A percentile compares a stretch with the other conserved stretches of the same genome.
Evolutionary conservation across 768 basidiomycete genomes (phyloP).

Genomic region (Trametes punicea): DNA sequence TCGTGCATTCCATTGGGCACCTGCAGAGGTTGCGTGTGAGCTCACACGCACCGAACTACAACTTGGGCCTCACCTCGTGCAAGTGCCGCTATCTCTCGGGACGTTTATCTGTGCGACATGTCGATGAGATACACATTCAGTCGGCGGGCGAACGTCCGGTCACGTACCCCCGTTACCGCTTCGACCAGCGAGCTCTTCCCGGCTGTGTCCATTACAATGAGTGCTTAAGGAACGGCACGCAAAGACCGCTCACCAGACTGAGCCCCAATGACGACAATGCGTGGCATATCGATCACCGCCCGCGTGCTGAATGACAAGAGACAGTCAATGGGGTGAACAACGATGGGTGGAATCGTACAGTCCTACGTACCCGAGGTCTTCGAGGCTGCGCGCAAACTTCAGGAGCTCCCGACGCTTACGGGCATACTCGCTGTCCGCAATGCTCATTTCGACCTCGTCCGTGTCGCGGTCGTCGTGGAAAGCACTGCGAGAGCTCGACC

Average conservation of each 20-base stretch:
- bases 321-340: background rate
- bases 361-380: slow-evolving; percentile 37
- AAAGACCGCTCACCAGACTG: slow-evolving; percentile 44
- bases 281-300: slow-evolving; percentile 43
- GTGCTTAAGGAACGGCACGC: background rate
- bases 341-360: background rate
- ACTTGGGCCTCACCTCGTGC: slow-evolving; percentile 41
- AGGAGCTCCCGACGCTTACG: slow-evolving; percentile 38
- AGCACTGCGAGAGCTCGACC: background rate
- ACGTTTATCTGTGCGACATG: slow-evolving; percentile 46
- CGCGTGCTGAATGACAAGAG: slow-evolving; percentile 32
- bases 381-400: slow-evolving; percentile 37
- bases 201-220: slow-evolving; percentile 32
- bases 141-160: background rate
- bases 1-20: slow-evolving; percentile 22
- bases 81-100: slow-evolving; percentile 59
- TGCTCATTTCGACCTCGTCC: slow-evolving; percentile 23
- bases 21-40: background rate
- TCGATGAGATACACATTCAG: background rate
- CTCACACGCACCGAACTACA: background rate
- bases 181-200: slow-evolving; percentile 62
- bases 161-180: slow-evolving; percentile 50
- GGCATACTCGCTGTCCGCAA: slow-evolving; percentile 39
- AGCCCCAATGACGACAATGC: slow-evolving; percentile 52
- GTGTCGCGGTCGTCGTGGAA: background rate